Base-by-base conservation (phyloP, 2,329 filamentous ascomycete species). In the Aspergillus udagawae region DNA sequence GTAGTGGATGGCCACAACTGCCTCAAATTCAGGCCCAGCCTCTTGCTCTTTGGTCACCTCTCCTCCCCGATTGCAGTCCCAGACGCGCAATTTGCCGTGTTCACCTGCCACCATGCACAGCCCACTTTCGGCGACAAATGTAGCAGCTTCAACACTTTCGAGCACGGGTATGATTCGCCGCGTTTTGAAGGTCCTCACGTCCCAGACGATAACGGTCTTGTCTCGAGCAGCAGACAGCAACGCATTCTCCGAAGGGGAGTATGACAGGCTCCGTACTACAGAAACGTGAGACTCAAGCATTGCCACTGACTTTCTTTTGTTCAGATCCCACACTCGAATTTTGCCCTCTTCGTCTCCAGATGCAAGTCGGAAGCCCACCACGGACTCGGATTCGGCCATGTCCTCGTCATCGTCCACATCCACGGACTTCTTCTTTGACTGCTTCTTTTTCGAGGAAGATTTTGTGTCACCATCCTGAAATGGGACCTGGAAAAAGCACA, bases 321-420 rank as follows among this genome's bases (percentile, higher is more conserved):
- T 86, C 57, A 99, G 77, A 76, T 97, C 90, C 90, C 92, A 99
- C 23, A 99, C 84, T 21, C 90, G 83, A 53, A 99, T 84, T 69
- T 93, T 95, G 32, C 94, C 94, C 71, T 97, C 93, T 73, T 99
- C 95, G 60, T 90, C 92, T 61, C 93, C 94, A 35, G 92, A 95
- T 4, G 92, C 92, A 17, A 99, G 82, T 49, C 91, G 83, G 71
- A 95, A 96, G 28, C 86, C 82, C 76, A 74, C 81, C 63, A 67
- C 82, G 63, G 69, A 79, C 23, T 78, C 75, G 2, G 73, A 72
- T 38, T 77, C 71, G 3, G 77, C 74, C 57, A 77, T 73, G 12
- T 77, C 74, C 70, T 83, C 67, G 64, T 77, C 73, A 35, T 77
- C 71, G 59, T 64, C 62, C 45, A 60, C 57, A 23, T 64, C 60